Percentiles rank a stretch among this genome's conserved stretches.
phyloP scores from a whole-genome alignment of 306 rosid genomes.

The Astragalus membranaceus region DNA sequence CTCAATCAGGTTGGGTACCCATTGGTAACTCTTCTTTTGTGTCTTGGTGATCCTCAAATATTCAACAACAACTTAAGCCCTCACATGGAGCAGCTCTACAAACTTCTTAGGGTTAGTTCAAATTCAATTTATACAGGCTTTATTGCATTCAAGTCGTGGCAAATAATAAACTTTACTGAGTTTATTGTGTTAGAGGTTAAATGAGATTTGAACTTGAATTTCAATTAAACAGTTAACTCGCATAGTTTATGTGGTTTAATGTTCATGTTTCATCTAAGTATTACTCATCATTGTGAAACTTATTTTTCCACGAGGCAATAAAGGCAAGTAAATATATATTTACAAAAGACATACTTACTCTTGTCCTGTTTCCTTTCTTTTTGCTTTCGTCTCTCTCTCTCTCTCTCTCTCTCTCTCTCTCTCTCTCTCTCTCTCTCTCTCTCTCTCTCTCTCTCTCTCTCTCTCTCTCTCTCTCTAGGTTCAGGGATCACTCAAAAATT shows the following conservation, averaged over 20 bases:
- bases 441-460: background rate
- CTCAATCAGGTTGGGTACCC: slow-evolving; percentile 84
- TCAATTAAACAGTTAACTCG: background rate
- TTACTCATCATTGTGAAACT: slow-evolving; percentile 3
- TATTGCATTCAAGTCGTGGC: slow-evolving; percentile 1
- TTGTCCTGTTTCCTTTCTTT: background rate
- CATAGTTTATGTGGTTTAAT: background rate
- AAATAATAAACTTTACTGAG: background rate
- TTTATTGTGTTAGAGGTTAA: slow-evolving; percentile 3
- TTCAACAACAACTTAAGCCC: slow-evolving; percentile 73
- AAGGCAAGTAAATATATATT: background rate
- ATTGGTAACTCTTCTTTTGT: slow-evolving; percentile 89
- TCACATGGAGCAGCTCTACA: slow-evolving; percentile 99
- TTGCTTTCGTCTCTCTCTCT: background rate
- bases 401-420: background rate
- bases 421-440: background rate
- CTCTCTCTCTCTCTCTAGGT: background rate
- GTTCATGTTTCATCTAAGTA: background rate
- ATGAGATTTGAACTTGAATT: slow-evolving; percentile 2
- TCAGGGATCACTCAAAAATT: background rate
- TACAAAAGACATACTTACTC: background rate
- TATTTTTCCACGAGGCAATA: background rate
- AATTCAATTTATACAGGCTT: background rate
- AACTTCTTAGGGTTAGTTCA: slow-evolving; percentile 79
- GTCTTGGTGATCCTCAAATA: slow-evolving; percentile 94